Conservation (phyloP, 2,329 filamentous ascomycete species). For the Aspergillus quadrilineatus region DNA sequence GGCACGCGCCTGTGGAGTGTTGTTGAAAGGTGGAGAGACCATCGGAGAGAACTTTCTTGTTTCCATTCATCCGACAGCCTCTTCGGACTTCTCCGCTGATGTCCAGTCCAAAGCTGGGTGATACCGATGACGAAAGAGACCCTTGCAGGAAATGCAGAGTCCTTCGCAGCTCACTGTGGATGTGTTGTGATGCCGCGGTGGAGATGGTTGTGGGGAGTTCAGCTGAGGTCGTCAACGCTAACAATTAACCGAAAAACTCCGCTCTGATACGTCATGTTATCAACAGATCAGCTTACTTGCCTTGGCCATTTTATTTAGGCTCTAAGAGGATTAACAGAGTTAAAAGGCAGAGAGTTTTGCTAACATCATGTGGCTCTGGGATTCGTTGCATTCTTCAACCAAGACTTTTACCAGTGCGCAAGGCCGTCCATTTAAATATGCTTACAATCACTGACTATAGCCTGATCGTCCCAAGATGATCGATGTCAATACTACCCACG, state of each 20-base stretch:
- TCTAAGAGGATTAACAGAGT: neutral
- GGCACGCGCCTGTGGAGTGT: neutral
- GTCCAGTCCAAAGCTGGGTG: neutral
- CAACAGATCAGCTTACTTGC: neutral
- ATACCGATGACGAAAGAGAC: neutral
- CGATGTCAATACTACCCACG: conserved; percentile 8
- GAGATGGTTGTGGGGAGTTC: conserved; percentile 9
- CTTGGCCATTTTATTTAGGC: neutral
- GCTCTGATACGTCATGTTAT: neutral
- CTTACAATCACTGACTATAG: neutral
- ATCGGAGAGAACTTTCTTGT: neutral
- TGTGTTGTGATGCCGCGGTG: neutral
- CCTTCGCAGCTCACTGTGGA: neutral
- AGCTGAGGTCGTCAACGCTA: conserved; percentile 14
- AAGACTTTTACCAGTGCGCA: neutral
- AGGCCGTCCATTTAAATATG: neutral
- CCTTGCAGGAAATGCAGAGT: neutral
- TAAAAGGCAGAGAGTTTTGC: neutral
- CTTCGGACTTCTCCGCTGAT: neutral
- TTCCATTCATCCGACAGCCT: neutral
- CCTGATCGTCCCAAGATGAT: conserved; percentile 4
- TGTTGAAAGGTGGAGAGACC: neutral
- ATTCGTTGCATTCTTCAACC: neutral
- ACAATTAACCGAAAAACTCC: neutral
- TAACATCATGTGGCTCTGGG: conserved; percentile 3